These are phyloP conservation scores for Ceratocystis ficicola DNA, from an alignment of 2,329 filamentous ascomycete genomes.

Conservation along the genomic window DNA sequence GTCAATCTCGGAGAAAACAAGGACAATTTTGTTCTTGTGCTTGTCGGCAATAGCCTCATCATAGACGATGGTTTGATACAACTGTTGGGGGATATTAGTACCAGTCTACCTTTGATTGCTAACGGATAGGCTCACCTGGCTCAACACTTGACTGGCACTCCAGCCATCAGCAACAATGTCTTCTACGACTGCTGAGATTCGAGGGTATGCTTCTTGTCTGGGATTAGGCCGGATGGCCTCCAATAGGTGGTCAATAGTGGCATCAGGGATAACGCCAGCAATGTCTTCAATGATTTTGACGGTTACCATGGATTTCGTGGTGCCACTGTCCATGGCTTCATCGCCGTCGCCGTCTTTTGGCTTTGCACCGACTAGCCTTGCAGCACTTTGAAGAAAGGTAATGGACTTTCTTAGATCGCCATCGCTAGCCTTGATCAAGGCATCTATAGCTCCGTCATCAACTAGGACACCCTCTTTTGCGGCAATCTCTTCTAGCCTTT, in stretches of 20 bases:
- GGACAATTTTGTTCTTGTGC: conserved; percentile 82
- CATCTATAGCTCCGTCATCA: conserved; percentile 68
- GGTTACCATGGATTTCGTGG: conserved; percentile 48
- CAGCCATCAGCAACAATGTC: conserved; percentile 93
- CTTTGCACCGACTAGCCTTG: conserved; percentile 65
- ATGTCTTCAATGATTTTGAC: conserved; percentile 82
- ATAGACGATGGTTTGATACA: conserved; percentile 71
- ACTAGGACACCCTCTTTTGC: conserved; percentile 61
- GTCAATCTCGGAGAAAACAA: conserved; percentile 85
- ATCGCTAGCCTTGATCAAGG: conserved; percentile 76
- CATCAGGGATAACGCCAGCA: conserved; percentile 77
- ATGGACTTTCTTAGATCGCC: conserved; percentile 94
- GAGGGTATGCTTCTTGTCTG: conserved; percentile 53
- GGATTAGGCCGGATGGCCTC: conserved; percentile 63
- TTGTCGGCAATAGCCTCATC: conserved; percentile 73
- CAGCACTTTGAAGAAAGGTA: conserved; percentile 91
- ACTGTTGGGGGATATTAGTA: conserved; percentile 33
- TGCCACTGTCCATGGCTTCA: conserved; percentile 49
- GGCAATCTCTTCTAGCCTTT: conserved; percentile 72
- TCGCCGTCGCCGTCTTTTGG: conserved; percentile 40
- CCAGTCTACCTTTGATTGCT: conserved; percentile 20
- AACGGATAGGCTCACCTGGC: conserved; percentile 46
- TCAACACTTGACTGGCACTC: conserved; percentile 81
- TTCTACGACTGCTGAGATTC: conserved; percentile 67
- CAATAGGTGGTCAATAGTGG: conserved; percentile 57